A percentile compares a stretch with the other conserved stretches of the same genome.
phyloP scores from a whole-genome alignment of 768 basidiomycete genomes.

The Paxillus ammoniavirescens region DNA sequence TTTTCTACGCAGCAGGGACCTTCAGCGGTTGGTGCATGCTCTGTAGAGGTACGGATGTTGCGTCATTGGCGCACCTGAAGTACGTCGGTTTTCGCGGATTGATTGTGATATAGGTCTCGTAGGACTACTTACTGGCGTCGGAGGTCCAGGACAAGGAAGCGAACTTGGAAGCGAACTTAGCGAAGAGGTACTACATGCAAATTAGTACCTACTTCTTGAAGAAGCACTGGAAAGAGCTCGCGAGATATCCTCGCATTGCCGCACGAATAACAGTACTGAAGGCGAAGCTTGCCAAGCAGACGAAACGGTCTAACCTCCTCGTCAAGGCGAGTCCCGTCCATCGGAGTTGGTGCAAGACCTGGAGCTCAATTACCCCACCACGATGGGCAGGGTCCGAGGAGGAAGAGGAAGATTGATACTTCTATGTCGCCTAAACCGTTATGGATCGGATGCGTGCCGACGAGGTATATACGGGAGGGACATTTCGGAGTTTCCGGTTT shows the following conservation, averaged over 20 bases:
- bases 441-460: constrained; percentile 86
- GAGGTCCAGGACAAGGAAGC: constrained; percentile 85
- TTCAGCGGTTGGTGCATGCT: constrained; percentile 84
- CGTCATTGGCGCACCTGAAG: constrained; percentile 18
- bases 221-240: constrained; percentile 78
- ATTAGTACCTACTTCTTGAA: constrained; percentile 58
- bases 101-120: neutral
- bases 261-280: constrained; percentile 78
- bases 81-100: no score
- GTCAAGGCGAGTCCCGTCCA: constrained; percentile 76
- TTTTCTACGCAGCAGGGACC: constrained; percentile 87
- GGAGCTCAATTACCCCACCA: constrained; percentile 91
- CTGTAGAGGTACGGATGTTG: constrained; percentile 82
- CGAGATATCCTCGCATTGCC: constrained; percentile 76
- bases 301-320: constrained; percentile 80
- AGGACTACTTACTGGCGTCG: constrained; percentile 71
- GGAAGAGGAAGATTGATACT: constrained; percentile 99
- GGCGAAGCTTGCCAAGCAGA: constrained; percentile 80
- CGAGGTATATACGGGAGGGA: constrained; percentile 88
- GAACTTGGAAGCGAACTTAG: constrained; percentile 67
- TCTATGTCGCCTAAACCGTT: constrained; percentile 83
- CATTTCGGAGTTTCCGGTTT: constrained; percentile 94
- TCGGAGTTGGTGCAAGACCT: constrained; percentile 93
- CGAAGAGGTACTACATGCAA: constrained; percentile 66
- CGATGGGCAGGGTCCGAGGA: constrained; percentile 94